Evolutionary conservation across 257 asterid species (phyloP), one percentile per base, ranked within the genome.

Genomic region (Solanum virginianum): DNA sequence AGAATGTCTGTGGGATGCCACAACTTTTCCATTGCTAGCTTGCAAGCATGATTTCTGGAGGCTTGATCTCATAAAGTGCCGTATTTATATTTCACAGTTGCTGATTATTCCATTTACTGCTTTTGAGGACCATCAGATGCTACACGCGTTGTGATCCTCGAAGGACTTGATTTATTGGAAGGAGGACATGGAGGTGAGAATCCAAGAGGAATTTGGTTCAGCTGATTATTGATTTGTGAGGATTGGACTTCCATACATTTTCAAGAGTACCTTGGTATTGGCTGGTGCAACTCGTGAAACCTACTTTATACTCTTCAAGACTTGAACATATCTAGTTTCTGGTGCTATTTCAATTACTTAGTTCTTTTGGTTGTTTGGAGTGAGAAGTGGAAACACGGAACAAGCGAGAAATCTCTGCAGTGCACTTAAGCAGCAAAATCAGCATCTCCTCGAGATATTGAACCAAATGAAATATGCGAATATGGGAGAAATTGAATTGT

Each of bases 51-150:
- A 77, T 77, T 60, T 71, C 8, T 43, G 69, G 72, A 32, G 56
- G 56, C 56, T 57, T 71, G 57, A 29, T 24, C n/a, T 32, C 51
- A 17, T 12, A 41, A 79, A 47, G 39, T 53, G 80, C 82, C 63
- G 36, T 75, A 75, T 11, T 11, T 3, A 6, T 62, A 60, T 39
- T 6, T 47, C 1, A 4, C 32, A 66, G 49, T 39, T 13, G 63
- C 75, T 85, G 79, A 87, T 53, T 8, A 24, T 15, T 26, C 51
- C 10, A 36, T 16, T 7, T 22, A 54, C 56, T 66, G 18, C 51
- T 32, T 55, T 87, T 82, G 86, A 82, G 87, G 85, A 45, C 85
- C 83, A 43, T 74, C 22, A 45, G 24, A 55, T 26, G 80, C 69
- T 59, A 66, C 65, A 16, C 62, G 41, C 65, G 16, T 80, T 69